phyloP scores from a whole-genome alignment of 257 asterid species.

The Solanum tacnaense region DNA sequence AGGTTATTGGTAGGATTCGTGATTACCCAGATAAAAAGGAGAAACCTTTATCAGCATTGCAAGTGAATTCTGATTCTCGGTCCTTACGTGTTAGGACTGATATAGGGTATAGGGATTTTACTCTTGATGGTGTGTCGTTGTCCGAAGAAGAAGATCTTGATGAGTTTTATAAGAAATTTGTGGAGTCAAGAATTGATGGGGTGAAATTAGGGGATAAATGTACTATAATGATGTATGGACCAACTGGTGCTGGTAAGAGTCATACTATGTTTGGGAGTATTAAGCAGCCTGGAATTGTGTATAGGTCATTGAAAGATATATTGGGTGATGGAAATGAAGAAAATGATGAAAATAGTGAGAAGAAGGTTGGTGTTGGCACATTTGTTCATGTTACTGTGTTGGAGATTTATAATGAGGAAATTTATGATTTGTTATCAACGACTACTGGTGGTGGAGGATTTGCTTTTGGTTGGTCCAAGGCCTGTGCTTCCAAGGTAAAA shows the following conservation, averaged over 20 bases:
- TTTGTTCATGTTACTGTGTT: conserved; percentile 86
- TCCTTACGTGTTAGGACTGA: conserved; percentile 71
- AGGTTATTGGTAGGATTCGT: conserved; percentile 72
- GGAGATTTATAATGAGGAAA: conserved; percentile 89
- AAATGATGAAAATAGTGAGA: conserved; percentile 29
- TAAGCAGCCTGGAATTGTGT: conserved; percentile 75
- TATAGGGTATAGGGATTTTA: conserved; percentile 74
- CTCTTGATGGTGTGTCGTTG: conserved; percentile 64
- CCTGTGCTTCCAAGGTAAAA: conserved; percentile 68
- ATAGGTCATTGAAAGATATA: conserved; percentile 64
- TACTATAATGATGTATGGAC: conserved; percentile 96
- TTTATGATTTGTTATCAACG: conserved; percentile 62
- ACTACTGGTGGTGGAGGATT: conserved; percentile 55
- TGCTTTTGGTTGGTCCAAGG: conserved; percentile 66
- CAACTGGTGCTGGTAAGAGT: conserved; percentile 92
- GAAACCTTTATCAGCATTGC: conserved; percentile 33
- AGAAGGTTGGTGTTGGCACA: conserved; percentile 35
- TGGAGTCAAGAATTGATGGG: conserved; percentile 60
- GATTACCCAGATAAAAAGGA: conserved; percentile 56
- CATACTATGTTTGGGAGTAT: conserved; percentile 86
- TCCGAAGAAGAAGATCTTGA: conserved; percentile 78
- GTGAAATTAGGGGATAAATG: conserved; percentile 80
- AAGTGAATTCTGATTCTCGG: conserved; percentile 33
- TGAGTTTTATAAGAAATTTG: conserved; percentile 58
- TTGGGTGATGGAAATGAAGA: conserved; percentile 41